These are phyloP conservation scores for Singerocomus inundabilis DNA, from an alignment of 1,284 basidiomycete species.

Conservation along the genomic window DNA sequence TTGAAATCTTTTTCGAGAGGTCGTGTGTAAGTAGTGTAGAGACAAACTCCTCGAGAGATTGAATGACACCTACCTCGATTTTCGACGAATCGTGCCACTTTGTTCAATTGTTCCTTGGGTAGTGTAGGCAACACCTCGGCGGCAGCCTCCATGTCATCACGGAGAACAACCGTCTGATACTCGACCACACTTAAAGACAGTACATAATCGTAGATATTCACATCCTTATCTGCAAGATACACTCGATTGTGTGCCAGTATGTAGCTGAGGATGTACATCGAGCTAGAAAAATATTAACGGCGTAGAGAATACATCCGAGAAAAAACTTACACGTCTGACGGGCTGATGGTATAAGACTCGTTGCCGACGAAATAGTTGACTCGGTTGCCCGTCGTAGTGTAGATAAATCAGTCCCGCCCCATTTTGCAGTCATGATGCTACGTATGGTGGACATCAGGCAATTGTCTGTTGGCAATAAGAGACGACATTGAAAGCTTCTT, in stretches of 20 bases:
- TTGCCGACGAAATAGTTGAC: conserved; percentile 93
- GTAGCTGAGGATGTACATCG: conserved; percentile 93
- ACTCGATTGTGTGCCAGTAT: conserved; percentile 92
- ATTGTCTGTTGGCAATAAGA: conserved; percentile 35
- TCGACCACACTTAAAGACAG: too few relatives aligned
- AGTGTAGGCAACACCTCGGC: conserved; percentile 79
- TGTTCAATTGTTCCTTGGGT: conserved; percentile 90
- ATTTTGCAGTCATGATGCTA: conserved; percentile 92
- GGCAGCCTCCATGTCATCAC: conserved; percentile 85
- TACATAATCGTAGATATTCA: conserved; percentile 88
- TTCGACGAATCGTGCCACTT: too few relatives aligned
- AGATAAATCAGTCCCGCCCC: conserved; percentile 99
- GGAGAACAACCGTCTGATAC: conserved; percentile 94
- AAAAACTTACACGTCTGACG: conserved; percentile 84
- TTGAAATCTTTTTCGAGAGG: conserved; percentile 94
- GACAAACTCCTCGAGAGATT: too few relatives aligned
- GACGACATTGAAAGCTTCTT: conserved; percentile 94
- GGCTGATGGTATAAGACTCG: conserved; percentile 92
- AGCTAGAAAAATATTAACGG: conserved; percentile 44
- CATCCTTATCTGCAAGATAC: conserved; percentile 93
- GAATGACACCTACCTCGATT: too few relatives aligned
- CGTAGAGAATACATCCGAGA: neutral
- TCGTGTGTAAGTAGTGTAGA: conserved; percentile 85
- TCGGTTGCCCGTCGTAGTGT: too few relatives aligned
- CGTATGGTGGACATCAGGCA: conserved; percentile 1